phyloP scores from a whole-genome alignment of 2,329 filamentous ascomycete genomes.

The Clonostachys chloroleuca region DNA sequence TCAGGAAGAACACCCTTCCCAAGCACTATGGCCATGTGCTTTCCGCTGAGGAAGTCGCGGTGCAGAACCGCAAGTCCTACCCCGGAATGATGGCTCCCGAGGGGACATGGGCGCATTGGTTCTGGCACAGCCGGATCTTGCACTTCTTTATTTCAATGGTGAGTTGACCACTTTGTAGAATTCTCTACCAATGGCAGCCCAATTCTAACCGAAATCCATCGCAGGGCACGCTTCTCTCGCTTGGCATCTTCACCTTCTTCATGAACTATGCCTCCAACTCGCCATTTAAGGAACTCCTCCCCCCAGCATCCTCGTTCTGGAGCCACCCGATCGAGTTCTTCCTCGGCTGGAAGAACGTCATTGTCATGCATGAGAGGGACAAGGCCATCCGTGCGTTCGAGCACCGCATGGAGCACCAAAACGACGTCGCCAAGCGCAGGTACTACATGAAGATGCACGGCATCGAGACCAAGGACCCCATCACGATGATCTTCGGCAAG shows the following conservation, averaged over 20 bases:
- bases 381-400: constrained; percentile 64
- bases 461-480: constrained; percentile 58
- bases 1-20: constrained; percentile 50
- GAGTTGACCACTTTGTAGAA: constrained; percentile 18
- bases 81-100: constrained; percentile 85
- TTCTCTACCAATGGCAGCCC: neutral
- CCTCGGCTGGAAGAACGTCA: constrained; percentile 63
- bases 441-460: constrained; percentile 86
- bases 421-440: constrained; percentile 83
- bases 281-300: constrained; percentile 75
- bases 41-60: constrained; percentile 58
- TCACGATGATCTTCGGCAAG: constrained; percentile 39
- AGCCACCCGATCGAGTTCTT: constrained; percentile 66
- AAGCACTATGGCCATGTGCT: constrained; percentile 72
- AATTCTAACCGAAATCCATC: neutral
- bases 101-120: constrained; percentile 79
- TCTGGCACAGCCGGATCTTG: constrained; percentile 71
- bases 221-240: constrained; percentile 60
- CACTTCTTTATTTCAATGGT: constrained; percentile 85
- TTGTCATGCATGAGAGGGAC: constrained; percentile 72
- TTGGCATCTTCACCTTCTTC: constrained; percentile 70
- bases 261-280: constrained; percentile 77
- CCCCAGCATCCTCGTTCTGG: constrained; percentile 63
- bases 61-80: constrained; percentile 69
- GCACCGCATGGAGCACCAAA: constrained; percentile 66